Evolutionary conservation across 108 stramenopile species (phyloP).

Genomic region (Discostella pseudostelligera): DNA sequence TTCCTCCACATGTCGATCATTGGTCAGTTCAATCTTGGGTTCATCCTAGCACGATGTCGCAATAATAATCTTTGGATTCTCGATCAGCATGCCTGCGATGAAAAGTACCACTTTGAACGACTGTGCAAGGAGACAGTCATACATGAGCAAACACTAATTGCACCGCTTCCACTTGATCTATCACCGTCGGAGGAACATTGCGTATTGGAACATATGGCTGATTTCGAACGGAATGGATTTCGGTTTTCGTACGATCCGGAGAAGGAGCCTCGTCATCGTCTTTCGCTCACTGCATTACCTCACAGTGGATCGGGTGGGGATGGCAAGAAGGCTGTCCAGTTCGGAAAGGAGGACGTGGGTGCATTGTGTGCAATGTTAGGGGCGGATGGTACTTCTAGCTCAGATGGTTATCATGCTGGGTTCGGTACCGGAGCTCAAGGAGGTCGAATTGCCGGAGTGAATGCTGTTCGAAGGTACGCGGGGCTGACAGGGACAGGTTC

Average conservation of each 20-base stretch:
- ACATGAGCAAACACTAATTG: conserved; percentile 78
- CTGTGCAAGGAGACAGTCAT: conserved; percentile 71
- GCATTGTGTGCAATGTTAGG: conserved; percentile 88
- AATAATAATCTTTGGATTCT: conserved; percentile 91
- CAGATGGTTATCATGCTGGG: conserved; percentile 54
- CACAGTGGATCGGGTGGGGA: conserved; percentile 85
- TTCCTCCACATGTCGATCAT: conserved; percentile 79
- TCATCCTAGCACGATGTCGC: conserved; percentile 81
- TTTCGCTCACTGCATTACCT: conserved; percentile 86
- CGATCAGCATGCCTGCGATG: conserved; percentile 94
- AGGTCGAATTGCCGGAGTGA: conserved; percentile 66
- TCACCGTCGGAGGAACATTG: conserved; percentile 87
- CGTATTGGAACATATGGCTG: conserved; percentile 83
- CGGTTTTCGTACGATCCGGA: conserved; percentile 71
- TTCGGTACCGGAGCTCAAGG: conserved; percentile 81
- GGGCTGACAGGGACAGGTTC: conserved; percentile 35
- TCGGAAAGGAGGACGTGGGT: conserved; percentile 90
- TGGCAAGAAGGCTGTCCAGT: conserved; percentile 89
- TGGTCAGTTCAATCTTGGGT: conserved; percentile 96
- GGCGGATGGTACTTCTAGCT: conserved; percentile 51
- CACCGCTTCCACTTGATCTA: conserved; percentile 84
- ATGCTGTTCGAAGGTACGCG: conserved; percentile 82
- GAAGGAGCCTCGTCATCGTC: conserved; percentile 76
- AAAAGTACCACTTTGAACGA: conserved; percentile 79
- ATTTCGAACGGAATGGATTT: conserved; percentile 94